Conservation (phyloP, 1,139 yeast species). For the Schizosaccharomyces versatilis region DNA sequence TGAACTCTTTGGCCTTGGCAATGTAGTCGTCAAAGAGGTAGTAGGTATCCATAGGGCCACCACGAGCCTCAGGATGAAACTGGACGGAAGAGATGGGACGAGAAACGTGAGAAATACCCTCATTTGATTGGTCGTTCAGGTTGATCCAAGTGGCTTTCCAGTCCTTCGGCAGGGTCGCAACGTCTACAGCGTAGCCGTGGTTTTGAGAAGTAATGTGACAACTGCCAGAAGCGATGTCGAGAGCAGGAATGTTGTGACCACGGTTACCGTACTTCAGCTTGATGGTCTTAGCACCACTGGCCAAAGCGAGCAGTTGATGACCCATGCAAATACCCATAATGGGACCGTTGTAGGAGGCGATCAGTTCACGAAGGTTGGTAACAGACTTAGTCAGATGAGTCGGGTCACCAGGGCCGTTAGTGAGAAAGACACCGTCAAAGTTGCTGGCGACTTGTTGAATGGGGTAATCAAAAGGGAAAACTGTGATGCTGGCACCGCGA, state of each 20-base stretch:
- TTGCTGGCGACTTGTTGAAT: slow-evolving; percentile 74
- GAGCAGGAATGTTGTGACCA: slow-evolving; percentile 93
- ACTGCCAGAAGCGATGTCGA: slow-evolving; percentile 69
- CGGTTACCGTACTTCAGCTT: slow-evolving; percentile 94
- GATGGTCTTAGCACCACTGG: slow-evolving; percentile 74
- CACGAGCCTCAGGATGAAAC: slow-evolving; percentile 98
- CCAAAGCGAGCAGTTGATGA: slow-evolving; percentile 83
- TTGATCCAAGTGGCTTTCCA: slow-evolving; percentile 78
- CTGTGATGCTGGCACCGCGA: slow-evolving; percentile 90
- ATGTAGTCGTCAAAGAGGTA: slow-evolving; percentile 80
- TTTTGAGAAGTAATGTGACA: slow-evolving; percentile 96
- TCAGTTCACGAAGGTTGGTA: slow-evolving; percentile 46
- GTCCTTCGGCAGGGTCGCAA: slow-evolving; percentile 45
- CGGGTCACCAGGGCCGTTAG: slow-evolving; percentile 98
- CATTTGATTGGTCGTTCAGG: slow-evolving; percentile 84
- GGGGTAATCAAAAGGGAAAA: slow-evolving; percentile 87
- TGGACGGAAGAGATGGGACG: slow-evolving; percentile 89
- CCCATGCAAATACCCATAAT: slow-evolving; percentile 94
- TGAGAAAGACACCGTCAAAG: slow-evolving; percentile 83
- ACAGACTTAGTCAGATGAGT: slow-evolving; percentile 75
- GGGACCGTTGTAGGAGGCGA: slow-evolving; percentile 54
- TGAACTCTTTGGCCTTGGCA: slow-evolving; percentile 41
- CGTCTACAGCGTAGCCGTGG: slow-evolving; percentile 94
- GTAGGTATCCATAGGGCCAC: slow-evolving; percentile 87
- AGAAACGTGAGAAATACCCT: slow-evolving; percentile 76